Base-by-base conservation (phyloP, 2,329 filamentous ascomycete species). In the Periconia macrospinosa region DNA sequence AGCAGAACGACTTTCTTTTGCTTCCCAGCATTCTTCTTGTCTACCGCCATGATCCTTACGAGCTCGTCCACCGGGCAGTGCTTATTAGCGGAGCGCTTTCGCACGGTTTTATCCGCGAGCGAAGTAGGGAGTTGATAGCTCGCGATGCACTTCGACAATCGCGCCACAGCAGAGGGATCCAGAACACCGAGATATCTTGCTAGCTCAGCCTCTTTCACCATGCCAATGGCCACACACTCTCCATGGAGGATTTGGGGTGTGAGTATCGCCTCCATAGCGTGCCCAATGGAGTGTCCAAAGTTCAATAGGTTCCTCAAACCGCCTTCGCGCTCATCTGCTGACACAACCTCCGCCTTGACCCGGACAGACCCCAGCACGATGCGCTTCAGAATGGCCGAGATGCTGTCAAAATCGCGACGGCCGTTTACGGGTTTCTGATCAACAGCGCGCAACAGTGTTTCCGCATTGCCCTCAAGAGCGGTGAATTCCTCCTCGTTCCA, bases 131-230 rank as follows among this genome's bases (percentile, higher is more conserved):
- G 79, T 44, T 90, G 91, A 69, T 96, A 99, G 74, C 90, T 92
- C n/a, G 91, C 85, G 62, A 99, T 91, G 76, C 92, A 97, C 75
- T 97, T 97, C 51, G 88, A 85, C 47, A 99, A 79, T 52, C 94
- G 87, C 10, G 94, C 90, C 13, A 99, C 92, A 30, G 93, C 94
- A 51, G 89, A 90, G 6, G 91, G 91, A 47, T 88, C 87, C 30
- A 99, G 79, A 17, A 96, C 83, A 41, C 94, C 94, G 1, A 99
- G 81, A 73, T 92, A 90, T 52, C 94, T 88, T 20, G 94, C 91
- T 51, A 99, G 79, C 73, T 97, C 94, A 11, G 93, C 94, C 75
- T 99, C 94, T 73, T 95, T 96, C 55, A 97, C 90, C 94, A 99
- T 99, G 23, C 94, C 94, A 63, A 99, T 96, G 19, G 94, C 91